phyloP scores from a whole-genome alignment of 306 rosid genomes.

The Gillenia trifoliata region DNA sequence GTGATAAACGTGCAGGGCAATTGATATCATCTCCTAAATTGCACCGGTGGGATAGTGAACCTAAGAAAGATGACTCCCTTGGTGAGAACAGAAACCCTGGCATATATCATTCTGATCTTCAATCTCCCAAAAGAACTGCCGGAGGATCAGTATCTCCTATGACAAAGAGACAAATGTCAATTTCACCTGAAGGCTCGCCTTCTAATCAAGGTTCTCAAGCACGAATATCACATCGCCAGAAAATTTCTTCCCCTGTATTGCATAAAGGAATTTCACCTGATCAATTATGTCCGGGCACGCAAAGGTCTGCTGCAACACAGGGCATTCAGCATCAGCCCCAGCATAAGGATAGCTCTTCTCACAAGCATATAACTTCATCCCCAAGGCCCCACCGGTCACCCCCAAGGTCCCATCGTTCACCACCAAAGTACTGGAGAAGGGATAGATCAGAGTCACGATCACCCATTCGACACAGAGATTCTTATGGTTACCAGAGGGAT shows the following conservation, averaged over 20 bases:
- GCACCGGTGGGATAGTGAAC: no score
- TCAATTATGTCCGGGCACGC: neutral
- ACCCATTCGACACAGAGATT: neutral
- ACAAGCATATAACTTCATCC: neutral
- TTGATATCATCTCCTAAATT: neutral
- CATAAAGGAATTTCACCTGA: neutral
- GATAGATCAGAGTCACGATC: constrained; percentile 4
- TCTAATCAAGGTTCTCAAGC: constrained; percentile 4
- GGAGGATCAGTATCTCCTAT: neutral
- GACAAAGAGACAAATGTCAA: neutral
- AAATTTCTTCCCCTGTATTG: neutral
- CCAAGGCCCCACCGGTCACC: neutral
- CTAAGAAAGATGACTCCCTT: neutral
- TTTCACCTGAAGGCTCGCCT: neutral
- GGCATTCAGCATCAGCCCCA: neutral
- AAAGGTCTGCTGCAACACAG: neutral
- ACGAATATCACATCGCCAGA: neutral
- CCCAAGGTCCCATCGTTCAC: neutral
- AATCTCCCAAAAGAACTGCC: neutral
- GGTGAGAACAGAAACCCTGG: neutral
- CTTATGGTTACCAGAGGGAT: neutral
- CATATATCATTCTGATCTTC: neutral
- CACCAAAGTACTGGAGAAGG: neutral
- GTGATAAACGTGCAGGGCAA: neutral
- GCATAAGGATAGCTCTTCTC: neutral